These are phyloP conservation scores for Colletotrichum tamarilloi DNA, from an alignment of 2,329 filamentous ascomycete genomes.

Conservation along the genomic window DNA sequence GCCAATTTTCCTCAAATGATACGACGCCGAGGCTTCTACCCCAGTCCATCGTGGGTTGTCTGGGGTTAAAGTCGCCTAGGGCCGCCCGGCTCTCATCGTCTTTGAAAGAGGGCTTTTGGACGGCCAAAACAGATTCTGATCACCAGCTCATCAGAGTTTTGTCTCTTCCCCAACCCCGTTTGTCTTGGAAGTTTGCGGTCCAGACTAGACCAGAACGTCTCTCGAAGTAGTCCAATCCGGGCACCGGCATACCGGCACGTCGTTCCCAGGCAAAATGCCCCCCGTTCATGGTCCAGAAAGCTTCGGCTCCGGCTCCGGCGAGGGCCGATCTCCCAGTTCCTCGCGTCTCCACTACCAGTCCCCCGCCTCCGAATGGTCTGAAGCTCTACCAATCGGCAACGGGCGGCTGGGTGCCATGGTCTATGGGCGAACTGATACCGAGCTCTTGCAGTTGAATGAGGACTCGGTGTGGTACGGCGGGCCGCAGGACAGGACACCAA, in stretches of 20 bases:
- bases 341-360: constrained; percentile 42
- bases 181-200: neutral
- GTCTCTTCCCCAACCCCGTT: neutral
- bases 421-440: constrained; percentile 47
- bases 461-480: constrained; percentile 58
- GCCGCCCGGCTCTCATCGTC: neutral
- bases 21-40: constrained; percentile 19
- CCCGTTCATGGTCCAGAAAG: neutral
- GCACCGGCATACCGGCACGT: constrained; percentile 29
- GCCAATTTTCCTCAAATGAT: constrained; percentile 33
- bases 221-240: neutral
- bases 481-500: constrained; percentile 51
- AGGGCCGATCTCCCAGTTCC: neutral
- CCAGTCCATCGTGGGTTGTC: constrained; percentile 23
- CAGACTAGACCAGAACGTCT: neutral
- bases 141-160: neutral
- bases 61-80: constrained; percentile 30
- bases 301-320: constrained; percentile 8
- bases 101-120: constrained; percentile 4
- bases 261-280: constrained; percentile 22
- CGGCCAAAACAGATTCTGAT: neutral
- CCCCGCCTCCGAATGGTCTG: constrained; percentile 45
- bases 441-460: constrained; percentile 57
- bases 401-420: constrained; percentile 53
- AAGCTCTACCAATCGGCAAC: constrained; percentile 55